These are phyloP conservation scores for Exophiala viscosa DNA, from an alignment of 2,329 filamentous ascomycete species.

Conservation along the genomic window DNA sequence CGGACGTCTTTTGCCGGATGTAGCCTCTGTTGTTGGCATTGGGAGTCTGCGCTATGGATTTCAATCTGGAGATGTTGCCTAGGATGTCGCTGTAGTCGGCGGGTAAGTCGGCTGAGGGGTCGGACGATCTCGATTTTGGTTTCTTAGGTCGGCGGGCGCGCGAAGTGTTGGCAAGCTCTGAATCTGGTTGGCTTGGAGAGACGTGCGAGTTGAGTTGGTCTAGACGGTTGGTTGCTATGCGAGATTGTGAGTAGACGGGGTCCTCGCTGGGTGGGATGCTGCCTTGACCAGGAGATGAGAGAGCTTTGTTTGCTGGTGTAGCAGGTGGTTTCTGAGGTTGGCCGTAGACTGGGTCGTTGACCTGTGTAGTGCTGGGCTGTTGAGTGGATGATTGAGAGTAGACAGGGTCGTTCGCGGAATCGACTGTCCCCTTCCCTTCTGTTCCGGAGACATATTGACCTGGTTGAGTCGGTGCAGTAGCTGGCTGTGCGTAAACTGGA, in stretches of 20 bases:
- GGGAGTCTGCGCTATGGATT: conserved; percentile 53
- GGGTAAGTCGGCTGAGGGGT: conserved; percentile 39
- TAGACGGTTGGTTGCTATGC: conserved; percentile 34
- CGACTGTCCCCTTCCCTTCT: not conserved
- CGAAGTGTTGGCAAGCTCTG: conserved; percentile 31
- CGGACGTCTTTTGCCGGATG: conserved; percentile 58
- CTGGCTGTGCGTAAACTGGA: conserved; percentile 13
- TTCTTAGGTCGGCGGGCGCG: conserved; percentile 24
- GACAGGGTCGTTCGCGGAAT: conserved; percentile 1
- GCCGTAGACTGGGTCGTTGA: conserved; percentile 4
- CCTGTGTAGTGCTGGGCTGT: not conserved
- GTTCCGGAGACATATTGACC: not conserved
- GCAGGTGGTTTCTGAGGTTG: not conserved
- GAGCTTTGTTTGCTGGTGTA: not conserved
- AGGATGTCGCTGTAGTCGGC: conserved; percentile 63
- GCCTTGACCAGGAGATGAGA: not conserved
- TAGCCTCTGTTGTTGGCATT: conserved; percentile 55
- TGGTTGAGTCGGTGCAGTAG: not conserved
- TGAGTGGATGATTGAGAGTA: conserved; percentile 1
- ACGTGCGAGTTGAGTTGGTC: conserved; percentile 48
- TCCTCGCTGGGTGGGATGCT: not conserved
- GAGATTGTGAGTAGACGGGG: conserved; percentile 10
- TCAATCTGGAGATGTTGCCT: conserved; percentile 50
- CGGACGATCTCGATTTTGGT: conserved; percentile 3
- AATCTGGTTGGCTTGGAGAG: conserved; percentile 19